Conservation (phyloP, 2,329 filamentous ascomycete species). For the Sporothrix inflata region DNA sequence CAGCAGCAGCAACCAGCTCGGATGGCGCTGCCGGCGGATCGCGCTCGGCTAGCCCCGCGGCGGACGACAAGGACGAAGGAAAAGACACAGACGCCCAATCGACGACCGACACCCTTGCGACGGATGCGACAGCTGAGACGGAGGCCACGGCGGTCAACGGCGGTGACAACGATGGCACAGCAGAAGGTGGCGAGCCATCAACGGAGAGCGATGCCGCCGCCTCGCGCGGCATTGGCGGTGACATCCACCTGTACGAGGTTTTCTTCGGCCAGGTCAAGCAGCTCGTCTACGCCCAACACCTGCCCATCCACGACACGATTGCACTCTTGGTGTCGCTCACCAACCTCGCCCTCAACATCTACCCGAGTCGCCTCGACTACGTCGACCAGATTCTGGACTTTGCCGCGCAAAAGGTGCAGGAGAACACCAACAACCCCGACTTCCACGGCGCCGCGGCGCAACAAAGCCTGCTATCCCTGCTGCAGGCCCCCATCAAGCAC, state of each 20-base stretch:
- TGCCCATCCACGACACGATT: constrained; percentile 93
- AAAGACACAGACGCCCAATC: constrained; percentile 45
- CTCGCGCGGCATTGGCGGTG: constrained; percentile 62
- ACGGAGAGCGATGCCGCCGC: constrained; percentile 31
- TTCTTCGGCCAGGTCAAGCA: constrained; percentile 97
- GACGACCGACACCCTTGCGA: constrained; percentile 38
- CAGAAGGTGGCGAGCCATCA: constrained; percentile 35
- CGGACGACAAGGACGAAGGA: constrained; percentile 43
- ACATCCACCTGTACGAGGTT: constrained; percentile 91
- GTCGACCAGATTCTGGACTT: constrained; percentile 93
- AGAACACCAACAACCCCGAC: constrained; percentile 93
- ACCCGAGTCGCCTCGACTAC: constrained; percentile 89
- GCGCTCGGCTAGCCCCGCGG: constrained; percentile 37
- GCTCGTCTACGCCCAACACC: constrained; percentile 84
- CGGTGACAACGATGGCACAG: constrained; percentile 41
- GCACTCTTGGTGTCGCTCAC: constrained; percentile 90
- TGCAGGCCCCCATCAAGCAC: constrained; percentile 86
- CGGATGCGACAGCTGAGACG: constrained; percentile 49
- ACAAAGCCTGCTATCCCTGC: constrained; percentile 82
- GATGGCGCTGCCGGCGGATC: constrained; percentile 32
- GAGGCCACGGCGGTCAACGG: constrained; percentile 55
- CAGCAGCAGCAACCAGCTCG: constrained; percentile 33
- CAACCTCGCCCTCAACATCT: constrained; percentile 94
- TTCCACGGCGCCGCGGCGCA: constrained; percentile 86
- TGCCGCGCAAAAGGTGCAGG: constrained; percentile 80